phyloP scores from a whole-genome alignment of 345 rosid species.

The Cardamine chenopodiifolia region DNA sequence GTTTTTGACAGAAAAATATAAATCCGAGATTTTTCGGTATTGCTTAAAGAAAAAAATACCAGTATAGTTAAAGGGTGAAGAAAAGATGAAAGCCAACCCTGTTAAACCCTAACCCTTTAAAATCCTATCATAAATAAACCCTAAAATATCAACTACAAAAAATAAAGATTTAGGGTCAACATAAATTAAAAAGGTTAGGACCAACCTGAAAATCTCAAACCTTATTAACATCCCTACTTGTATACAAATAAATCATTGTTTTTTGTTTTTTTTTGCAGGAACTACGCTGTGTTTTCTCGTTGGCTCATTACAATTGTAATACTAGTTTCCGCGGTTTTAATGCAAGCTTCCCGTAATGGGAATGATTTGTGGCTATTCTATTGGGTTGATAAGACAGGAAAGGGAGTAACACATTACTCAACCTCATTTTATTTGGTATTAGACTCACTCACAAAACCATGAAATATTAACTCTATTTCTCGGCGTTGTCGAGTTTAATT shows the following conservation, averaged over 20 bases:
- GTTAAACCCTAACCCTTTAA: too few relatives aligned
- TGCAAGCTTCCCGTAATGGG: conserved; percentile 97
- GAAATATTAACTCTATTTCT: conserved; percentile 10
- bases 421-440: conserved; percentile 81
- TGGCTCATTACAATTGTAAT: conserved; percentile 66
- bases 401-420: conserved; percentile 50
- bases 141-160: too few relatives aligned
- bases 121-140: too few relatives aligned
- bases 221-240: too few relatives aligned
- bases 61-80: too few relatives aligned
- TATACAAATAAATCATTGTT: not conserved
- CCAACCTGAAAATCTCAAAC: too few relatives aligned
- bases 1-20: too few relatives aligned
- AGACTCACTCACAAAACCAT: not conserved
- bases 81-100: too few relatives aligned
- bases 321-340: conserved; percentile 71
- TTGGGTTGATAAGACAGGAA: conserved; percentile 84
- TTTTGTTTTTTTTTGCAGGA: conserved; percentile 52
- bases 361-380: conserved; percentile 91
- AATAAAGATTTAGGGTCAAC: too few relatives aligned
- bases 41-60: too few relatives aligned
- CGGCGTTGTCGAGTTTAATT: conserved; percentile 1
- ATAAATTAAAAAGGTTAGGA: too few relatives aligned
- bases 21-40: too few relatives aligned
- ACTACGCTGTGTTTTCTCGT: conserved; percentile 77